These are phyloP conservation scores for Hyphodiscus hymeniophilus DNA, from an alignment of 495 filamentous ascomycete genomes.

Conservation along the genomic window DNA sequence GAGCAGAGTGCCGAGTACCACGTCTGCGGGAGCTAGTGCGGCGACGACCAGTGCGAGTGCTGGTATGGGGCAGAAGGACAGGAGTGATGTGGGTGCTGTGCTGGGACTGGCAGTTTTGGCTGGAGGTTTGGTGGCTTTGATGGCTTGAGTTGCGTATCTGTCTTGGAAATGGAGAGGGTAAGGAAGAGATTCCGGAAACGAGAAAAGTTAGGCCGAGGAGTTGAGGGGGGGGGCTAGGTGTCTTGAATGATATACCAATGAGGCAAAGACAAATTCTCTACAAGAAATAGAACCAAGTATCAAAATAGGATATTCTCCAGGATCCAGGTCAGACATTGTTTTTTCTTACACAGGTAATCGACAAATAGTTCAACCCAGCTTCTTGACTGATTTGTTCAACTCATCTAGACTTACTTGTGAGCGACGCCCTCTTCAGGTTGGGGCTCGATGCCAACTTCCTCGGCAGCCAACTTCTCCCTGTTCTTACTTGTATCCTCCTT, in stretches of 20 bases:
- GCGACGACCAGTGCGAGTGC: neutral
- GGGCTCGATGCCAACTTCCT: conserved; percentile 54
- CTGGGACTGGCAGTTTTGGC: conserved; percentile 8
- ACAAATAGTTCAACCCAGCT: too few relatives aligned
- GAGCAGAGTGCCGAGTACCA: neutral
- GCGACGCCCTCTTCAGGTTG: conserved; percentile 53
- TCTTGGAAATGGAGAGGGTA: conserved; percentile 1
- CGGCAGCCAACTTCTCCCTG: conserved; percentile 46
- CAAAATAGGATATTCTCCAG: too few relatives aligned
- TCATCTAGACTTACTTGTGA: conserved; percentile 41
- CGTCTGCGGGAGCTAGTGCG: neutral
- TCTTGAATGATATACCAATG: too few relatives aligned
- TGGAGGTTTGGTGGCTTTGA: conserved; percentile 13
- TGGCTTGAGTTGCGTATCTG: conserved; percentile 3
- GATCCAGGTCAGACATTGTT: too few relatives aligned
- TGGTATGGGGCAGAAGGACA: neutral
- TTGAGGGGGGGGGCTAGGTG: too few relatives aligned
- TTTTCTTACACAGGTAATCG: too few relatives aligned
- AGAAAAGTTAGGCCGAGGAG: too few relatives aligned
- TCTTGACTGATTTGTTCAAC: too few relatives aligned
- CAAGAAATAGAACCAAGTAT: too few relatives aligned
- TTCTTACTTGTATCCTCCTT: conserved; percentile 26
- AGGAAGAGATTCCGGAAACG: too few relatives aligned
- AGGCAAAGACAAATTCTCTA: too few relatives aligned
- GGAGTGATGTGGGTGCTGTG: neutral